phyloP scores from a whole-genome alignment of 2,329 filamentous ascomycete species.

The Trichophyton rubrum region DNA sequence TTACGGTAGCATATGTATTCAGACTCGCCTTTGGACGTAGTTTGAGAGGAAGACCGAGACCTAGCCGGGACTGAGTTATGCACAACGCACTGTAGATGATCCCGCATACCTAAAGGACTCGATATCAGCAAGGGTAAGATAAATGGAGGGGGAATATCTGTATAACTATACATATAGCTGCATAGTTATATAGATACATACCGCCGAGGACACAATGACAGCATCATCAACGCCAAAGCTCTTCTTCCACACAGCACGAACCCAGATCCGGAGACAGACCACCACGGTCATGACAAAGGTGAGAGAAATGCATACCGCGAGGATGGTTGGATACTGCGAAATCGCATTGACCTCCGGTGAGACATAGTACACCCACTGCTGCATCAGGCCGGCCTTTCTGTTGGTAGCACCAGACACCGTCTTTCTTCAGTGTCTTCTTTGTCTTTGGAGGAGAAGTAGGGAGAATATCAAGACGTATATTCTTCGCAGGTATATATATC shows the following conservation, averaged over 20 bases:
- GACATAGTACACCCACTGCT: slow-evolving; percentile 41
- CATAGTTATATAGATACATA: slow-evolving; percentile 10
- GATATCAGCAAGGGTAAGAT: slow-evolving; percentile 14
- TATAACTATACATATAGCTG: background rate
- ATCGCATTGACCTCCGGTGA: slow-evolving; percentile 34
- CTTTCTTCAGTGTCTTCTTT: background rate
- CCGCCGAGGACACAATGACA: slow-evolving; percentile 26
- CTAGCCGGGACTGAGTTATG: slow-evolving; percentile 42
- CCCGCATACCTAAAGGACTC: slow-evolving; percentile 30
- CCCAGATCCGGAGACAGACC: slow-evolving; percentile 33
- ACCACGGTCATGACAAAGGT: slow-evolving; percentile 33
- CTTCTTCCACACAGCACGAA: slow-evolving; percentile 30
- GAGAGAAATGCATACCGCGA: slow-evolving; percentile 38
- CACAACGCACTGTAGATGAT: slow-evolving; percentile 40
- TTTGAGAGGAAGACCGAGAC: slow-evolving; percentile 38
- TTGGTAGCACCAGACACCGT: background rate
- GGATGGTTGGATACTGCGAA: slow-evolving; percentile 40
- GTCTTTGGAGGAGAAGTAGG: background rate
- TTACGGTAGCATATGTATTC: slow-evolving; percentile 32
- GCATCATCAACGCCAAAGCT: slow-evolving; percentile 40
- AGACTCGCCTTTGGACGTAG: slow-evolving; percentile 36
- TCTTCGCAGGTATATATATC: no score
- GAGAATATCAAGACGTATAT: no score
- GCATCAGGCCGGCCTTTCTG: slow-evolving; percentile 28
- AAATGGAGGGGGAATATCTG: background rate